phyloP scores from a whole-genome alignment of 2,329 filamentous ascomycete species.

The Epichloe sibirici region DNA sequence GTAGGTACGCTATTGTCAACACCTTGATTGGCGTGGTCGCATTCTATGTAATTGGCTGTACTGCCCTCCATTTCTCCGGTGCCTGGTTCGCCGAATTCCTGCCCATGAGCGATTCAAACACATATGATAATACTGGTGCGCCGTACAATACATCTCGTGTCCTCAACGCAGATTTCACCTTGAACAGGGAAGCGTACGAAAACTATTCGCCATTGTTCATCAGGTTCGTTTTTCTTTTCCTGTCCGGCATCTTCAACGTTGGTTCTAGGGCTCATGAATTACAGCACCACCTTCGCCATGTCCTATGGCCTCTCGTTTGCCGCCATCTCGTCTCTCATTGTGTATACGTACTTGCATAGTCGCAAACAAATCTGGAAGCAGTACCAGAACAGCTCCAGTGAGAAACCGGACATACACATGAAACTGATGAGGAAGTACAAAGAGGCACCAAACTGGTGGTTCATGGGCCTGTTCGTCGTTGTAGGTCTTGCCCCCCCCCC shows the following conservation, averaged over 20 bases:
- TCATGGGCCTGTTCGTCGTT: slow-evolving; percentile 41
- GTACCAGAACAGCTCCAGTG: slow-evolving; percentile 43
- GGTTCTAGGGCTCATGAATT: not conserved
- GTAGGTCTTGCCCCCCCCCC: slow-evolving; percentile 23
- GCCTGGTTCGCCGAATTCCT: slow-evolving; percentile 53
- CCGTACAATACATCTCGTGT: slow-evolving; percentile 54
- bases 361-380: slow-evolving; percentile 54
- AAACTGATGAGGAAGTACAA: slow-evolving; percentile 51
- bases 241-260: not conserved
- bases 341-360: slow-evolving; percentile 56
- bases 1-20: slow-evolving; percentile 59
- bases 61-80: slow-evolving; percentile 51
- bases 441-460: slow-evolving; percentile 54
- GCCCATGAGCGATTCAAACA: slow-evolving; percentile 57
- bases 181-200: slow-evolving; percentile 52
- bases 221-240: slow-evolving; percentile 22
- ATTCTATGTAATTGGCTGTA: slow-evolving; percentile 50
- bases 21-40: slow-evolving; percentile 53
- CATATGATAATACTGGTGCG: slow-evolving; percentile 58
- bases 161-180: slow-evolving; percentile 46
- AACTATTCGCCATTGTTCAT: slow-evolving; percentile 57
- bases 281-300: slow-evolving; percentile 57
- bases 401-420: slow-evolving; percentile 53
- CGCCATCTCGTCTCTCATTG: slow-evolving; percentile 54
- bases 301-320: slow-evolving; percentile 63